Evolutionary conservation across 140 eudicot species (phyloP).

Genomic region (Stevia rebaudiana): DNA sequence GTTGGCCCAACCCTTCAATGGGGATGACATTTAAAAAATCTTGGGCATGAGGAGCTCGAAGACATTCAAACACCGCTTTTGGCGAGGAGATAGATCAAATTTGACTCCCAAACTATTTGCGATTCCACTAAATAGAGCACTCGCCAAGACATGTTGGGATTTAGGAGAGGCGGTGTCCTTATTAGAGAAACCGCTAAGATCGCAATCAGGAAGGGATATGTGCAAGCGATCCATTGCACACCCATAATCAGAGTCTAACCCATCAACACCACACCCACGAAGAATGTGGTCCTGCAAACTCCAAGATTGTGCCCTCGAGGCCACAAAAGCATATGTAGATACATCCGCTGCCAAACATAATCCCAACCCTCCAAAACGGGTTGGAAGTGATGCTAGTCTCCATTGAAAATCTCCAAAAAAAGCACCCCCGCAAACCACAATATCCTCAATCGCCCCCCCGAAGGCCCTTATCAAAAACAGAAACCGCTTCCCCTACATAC

Average conservation of each 20-base stretch:
- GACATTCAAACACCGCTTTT: too few species aligned
- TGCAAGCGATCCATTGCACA: background rate
- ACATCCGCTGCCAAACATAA: background rate
- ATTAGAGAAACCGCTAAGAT: background rate
- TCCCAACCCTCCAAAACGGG: background rate
- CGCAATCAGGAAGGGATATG: background rate
- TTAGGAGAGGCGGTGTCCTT: background rate
- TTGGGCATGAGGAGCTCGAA: too few species aligned
- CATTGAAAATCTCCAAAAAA: too few species aligned
- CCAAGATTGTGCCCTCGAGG: background rate
- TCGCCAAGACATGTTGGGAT: background rate
- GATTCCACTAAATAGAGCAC: too few species aligned
- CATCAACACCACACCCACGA: background rate
- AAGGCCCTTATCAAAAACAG: too few species aligned
- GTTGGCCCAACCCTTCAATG: too few species aligned
- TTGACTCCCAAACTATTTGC: too few species aligned
- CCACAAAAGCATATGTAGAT: background rate
- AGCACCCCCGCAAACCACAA: background rate
- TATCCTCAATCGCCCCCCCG: background rate
- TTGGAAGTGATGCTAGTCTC: background rate
- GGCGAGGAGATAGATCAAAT: too few species aligned
- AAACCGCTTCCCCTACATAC: too few species aligned
- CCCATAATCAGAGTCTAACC: background rate
- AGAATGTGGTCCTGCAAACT: background rate
- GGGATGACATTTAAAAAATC: too few species aligned